Base-by-base conservation (phyloP, 805 yeast species). In the Hemisphaericaspora nanyangensis region DNA sequence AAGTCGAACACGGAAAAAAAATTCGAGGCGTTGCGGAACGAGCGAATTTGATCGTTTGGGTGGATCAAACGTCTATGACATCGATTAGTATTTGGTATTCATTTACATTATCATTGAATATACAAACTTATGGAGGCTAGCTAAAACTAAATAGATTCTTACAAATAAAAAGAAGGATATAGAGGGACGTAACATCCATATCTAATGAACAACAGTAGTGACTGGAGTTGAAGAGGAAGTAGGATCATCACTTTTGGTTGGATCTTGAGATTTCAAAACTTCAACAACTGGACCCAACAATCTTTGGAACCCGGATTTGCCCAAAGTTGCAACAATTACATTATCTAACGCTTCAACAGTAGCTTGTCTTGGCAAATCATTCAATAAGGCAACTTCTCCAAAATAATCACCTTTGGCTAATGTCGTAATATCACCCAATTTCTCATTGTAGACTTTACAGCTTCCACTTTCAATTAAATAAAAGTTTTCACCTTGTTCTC, bases 221-320 rank as follows among this genome's bases (percentile, higher is more conserved):
- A n/a, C n/a, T 8, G 28, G 22, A 13, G 12, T 22, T 12, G 26
- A 22, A 8, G 26, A 8, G 26, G 26, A 31, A 11, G 13, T 19
- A 22, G 19, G 17, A 17, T 34, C 32, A 7, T 34, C 35, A 17
- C 32, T 18, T 29, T 27, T 43, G 20, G 88, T 84, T 38, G 97
- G 97, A 61, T 88, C 96, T 55, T 87, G 88, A 43, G 82, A 69
- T 62, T 85, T 84, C 56, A 90, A 75, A 31, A 86, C 88, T 42
- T 85, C 95, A 17, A 89, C 95, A 2, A 89, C 96, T 26, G 96
- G 96, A 2, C 99, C 99, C 46, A 93, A 73, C 50, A 93, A 73
- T 63, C 98, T 80, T 64, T 88, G 90, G 70, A 93, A 93, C 0
- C 96, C 98, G 45, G 84, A 77, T 67, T 91, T 88, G 45, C 87